phyloP scores from a whole-genome alignment of 2,329 filamentous ascomycete genomes.

The Alternaria sp. region DNA sequence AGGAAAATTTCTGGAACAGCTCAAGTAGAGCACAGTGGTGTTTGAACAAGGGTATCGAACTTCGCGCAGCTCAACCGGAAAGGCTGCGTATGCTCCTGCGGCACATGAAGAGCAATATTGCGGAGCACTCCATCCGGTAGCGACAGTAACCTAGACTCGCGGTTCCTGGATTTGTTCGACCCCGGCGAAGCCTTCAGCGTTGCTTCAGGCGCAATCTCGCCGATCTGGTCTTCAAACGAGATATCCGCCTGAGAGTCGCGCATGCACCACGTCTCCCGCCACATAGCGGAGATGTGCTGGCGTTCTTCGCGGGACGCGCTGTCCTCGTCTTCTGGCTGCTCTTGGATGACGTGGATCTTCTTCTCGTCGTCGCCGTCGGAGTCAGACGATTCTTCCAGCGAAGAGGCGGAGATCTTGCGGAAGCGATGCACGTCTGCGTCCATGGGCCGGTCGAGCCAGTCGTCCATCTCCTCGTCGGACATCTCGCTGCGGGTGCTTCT shows the following conservation, averaged over 20 bases:
- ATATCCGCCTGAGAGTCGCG: neutral
- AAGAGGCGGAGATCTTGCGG: slow-evolving; percentile 14
- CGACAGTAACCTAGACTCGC: neutral
- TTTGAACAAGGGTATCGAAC: neutral
- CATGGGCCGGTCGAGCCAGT: slow-evolving; percentile 24
- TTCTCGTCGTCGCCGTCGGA: neutral
- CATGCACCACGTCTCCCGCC: slow-evolving; percentile 13
- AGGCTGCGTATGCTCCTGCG: neutral
- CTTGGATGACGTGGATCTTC: slow-evolving; percentile 13
- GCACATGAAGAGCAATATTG: neutral
- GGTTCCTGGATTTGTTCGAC: neutral
- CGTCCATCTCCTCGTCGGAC: slow-evolving; percentile 29
- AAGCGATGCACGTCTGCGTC: slow-evolving; percentile 24
- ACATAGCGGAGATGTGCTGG: slow-evolving; percentile 2
- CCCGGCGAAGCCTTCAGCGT: neutral
- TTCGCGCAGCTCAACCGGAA: slow-evolving; percentile 2
- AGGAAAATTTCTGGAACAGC: neutral
- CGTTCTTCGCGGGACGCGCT: neutral
- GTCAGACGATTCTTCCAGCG: neutral
- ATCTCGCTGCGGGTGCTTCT: slow-evolving; percentile 16
- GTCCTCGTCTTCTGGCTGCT: slow-evolving; percentile 7
- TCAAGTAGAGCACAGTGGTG: neutral
- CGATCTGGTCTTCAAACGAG: neutral
- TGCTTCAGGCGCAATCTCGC: neutral
- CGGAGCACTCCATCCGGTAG: neutral